These are phyloP conservation scores for Punctularia strigosozonata DNA, from an alignment of 768 basidiomycete species.

Conservation along the genomic window DNA sequence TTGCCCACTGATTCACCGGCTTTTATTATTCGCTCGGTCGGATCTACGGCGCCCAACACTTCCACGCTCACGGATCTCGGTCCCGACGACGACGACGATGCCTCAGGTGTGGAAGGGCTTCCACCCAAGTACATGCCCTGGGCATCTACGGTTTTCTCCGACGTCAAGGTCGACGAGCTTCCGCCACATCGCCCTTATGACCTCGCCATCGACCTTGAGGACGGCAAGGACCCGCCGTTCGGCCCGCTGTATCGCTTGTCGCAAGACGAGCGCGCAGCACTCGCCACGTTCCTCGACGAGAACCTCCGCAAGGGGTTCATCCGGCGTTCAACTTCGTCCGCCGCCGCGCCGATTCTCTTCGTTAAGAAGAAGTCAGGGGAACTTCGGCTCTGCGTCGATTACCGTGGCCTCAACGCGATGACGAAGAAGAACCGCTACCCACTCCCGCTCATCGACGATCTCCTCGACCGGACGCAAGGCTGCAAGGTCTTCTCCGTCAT, in stretches of 20 bases:
- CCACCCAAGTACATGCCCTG: conserved; percentile 13
- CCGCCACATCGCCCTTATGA: conserved; percentile 24
- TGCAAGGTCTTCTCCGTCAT: conserved; percentile 19
- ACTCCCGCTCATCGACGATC: conserved; percentile 20
- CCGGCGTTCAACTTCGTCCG: conserved; percentile 15
- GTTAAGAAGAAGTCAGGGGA: conserved; percentile 15
- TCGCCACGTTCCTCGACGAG: conserved; percentile 23
- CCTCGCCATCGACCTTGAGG: conserved; percentile 21
- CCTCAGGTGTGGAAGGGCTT: no score
- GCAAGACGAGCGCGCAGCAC: conserved; percentile 18
- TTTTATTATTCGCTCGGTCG: no score
- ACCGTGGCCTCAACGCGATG: conserved; percentile 18
- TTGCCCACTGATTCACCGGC: no score
- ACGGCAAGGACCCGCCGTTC: conserved; percentile 13
- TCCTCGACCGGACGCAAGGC: conserved; percentile 18
- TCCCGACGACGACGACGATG: conserved; percentile 1
- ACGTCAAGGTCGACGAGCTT: conserved; percentile 16
- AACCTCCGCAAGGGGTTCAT: conserved; percentile 22
- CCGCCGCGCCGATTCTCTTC: conserved; percentile 15
- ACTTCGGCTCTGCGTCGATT: conserved; percentile 15
- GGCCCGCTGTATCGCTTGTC: conserved; percentile 25
- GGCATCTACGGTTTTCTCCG: conserved; percentile 18
- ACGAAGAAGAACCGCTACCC: conserved; percentile 23
- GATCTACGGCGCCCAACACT: no score
- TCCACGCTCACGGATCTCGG: not conserved